Percentiles rank a stretch among this genome's conserved stretches.
phyloP scores from a whole-genome alignment of 192 early-diverging fungal genomes.

The Umbelopsis vinacea region DNA sequence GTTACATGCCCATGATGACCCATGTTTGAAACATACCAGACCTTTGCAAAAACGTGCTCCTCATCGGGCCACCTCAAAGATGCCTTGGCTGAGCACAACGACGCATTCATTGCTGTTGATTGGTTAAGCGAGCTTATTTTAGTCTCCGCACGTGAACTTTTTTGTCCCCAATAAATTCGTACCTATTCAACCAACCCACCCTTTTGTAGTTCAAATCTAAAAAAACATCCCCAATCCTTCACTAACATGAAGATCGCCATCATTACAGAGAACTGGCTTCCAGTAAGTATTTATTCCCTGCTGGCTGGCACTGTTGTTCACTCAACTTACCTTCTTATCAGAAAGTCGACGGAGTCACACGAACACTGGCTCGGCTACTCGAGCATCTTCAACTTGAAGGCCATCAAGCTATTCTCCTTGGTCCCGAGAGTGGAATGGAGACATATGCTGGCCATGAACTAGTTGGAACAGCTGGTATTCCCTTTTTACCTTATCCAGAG shows the following conservation, averaged over 20 bases:
- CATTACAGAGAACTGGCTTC: slow-evolving; percentile 41
- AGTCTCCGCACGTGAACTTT: slow-evolving; percentile 18
- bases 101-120: slow-evolving; percentile 8
- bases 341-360: slow-evolving; percentile 44
- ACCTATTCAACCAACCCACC: not conserved
- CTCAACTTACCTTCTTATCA: not conserved
- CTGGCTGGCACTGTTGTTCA: not conserved
- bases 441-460: slow-evolving; percentile 34
- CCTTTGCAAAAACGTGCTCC: slow-evolving; percentile 12
- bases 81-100: slow-evolving; percentile 9
- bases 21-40: slow-evolving; percentile 5
- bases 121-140: slow-evolving; percentile 20
- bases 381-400: slow-evolving; percentile 35
- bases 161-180: slow-evolving; percentile 19
- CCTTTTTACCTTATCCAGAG: slow-evolving; percentile 38
- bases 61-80: not conserved
- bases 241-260: slow-evolving; percentile 36
- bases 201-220: slow-evolving; percentile 6
- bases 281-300: not conserved
- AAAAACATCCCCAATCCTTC: slow-evolving; percentile 11
- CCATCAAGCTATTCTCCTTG: slow-evolving; percentile 36
- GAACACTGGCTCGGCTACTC: slow-evolving; percentile 31
- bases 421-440: slow-evolving; percentile 38
- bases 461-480: slow-evolving; percentile 36
- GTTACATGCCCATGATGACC: not conserved